phyloP scores from a whole-genome alignment of 176 grass and related monocot species.

The Eragrostis curvula region DNA sequence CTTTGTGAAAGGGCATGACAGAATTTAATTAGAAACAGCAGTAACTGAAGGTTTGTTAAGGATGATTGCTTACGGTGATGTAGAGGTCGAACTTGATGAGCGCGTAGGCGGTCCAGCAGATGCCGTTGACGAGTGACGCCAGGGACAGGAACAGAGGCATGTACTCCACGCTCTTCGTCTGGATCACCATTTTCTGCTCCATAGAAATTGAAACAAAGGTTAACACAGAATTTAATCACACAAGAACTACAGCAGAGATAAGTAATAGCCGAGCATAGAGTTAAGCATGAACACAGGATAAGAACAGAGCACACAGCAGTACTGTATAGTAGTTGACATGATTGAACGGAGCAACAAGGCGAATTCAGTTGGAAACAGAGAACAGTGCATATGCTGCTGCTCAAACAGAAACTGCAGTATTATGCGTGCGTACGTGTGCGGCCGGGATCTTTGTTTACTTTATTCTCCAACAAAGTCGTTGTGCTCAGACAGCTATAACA shows the following conservation, averaged over 20 bases:
- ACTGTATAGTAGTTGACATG: too few relatives aligned
- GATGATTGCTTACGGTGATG: slow-evolving; percentile 74
- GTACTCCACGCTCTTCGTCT: slow-evolving; percentile 98
- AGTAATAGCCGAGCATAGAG: too few relatives aligned
- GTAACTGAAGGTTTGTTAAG: too few relatives aligned
- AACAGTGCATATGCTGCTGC: not conserved
- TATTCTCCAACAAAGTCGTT: not conserved
- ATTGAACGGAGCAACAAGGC: too few relatives aligned
- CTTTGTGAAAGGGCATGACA: too few relatives aligned
- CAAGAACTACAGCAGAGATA: not conserved
- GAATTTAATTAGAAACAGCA: too few relatives aligned
- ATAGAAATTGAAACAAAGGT: not conserved
- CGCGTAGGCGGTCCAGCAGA: slow-evolving; percentile 96
- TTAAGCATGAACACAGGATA: too few relatives aligned
- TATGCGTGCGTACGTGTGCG: not conserved
- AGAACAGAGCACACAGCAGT: too few relatives aligned
- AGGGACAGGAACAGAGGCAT: slow-evolving; percentile 93
- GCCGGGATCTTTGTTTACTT: not conserved
- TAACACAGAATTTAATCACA: not conserved
- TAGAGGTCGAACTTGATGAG: slow-evolving; percentile 95
- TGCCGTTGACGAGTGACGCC: slow-evolving; percentile 77
- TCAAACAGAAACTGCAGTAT: not conserved
- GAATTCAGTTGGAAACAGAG: not conserved
- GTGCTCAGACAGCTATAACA: not conserved
- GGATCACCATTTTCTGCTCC: slow-evolving; percentile 95